Percentiles rank a stretch among this genome's conserved stretches.
These are phyloP conservation scores for Rhodomyrtus psidioides DNA, from an alignment of 441 rosid genomes.

Conservation along the genomic window DNA sequence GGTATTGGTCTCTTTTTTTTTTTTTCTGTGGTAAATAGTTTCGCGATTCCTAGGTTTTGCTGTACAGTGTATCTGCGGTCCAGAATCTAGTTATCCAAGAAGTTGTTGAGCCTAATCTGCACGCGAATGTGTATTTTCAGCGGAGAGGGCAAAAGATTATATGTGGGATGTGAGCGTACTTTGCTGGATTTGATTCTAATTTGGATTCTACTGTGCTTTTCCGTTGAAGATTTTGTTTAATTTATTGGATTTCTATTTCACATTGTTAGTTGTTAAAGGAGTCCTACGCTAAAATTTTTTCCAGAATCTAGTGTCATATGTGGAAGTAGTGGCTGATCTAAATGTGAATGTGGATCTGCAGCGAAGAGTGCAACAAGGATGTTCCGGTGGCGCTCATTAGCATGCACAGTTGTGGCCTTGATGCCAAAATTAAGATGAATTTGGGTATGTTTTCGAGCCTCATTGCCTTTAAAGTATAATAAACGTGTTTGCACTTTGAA, in stretches of 20 bases:
- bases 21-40: not conserved
- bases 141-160: not conserved
- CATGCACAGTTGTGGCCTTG: slow-evolving; percentile 80
- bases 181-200: not conserved
- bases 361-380: slow-evolving; percentile 67
- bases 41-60: not conserved
- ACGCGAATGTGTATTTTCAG: too few species aligned
- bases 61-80: not conserved
- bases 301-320: not conserved
- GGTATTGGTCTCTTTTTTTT: not conserved
- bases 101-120: not conserved
- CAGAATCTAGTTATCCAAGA: not conserved
- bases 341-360: slow-evolving; percentile 13
- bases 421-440: slow-evolving; percentile 74
- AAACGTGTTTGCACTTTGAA: not conserved
- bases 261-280: not conserved
- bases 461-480: not conserved
- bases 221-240: not conserved
- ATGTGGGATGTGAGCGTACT: not conserved
- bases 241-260: not conserved
- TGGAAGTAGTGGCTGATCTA: not conserved
- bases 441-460: slow-evolving; percentile 31
- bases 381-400: slow-evolving; percentile 76
- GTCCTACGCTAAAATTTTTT: not conserved
- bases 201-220: not conserved